Percentiles rank a stretch among this genome's conserved stretches.
These are phyloP conservation scores for Mycosphaerella sp. DNA, from an alignment of 2,329 filamentous ascomycete genomes.

Conservation along the genomic window DNA sequence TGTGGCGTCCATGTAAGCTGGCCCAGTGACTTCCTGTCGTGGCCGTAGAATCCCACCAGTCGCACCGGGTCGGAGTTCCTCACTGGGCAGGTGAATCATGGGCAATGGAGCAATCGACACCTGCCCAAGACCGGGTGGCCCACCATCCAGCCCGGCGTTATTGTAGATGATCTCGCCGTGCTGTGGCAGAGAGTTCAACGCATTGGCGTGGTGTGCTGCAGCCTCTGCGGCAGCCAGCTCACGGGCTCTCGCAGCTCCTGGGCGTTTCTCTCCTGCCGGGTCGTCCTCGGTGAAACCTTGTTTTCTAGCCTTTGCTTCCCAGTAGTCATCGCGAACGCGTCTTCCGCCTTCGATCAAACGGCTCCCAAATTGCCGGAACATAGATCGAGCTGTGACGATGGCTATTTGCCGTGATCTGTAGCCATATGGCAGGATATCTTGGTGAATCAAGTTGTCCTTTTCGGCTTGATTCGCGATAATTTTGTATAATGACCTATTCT, in stretches of 20 bases:
- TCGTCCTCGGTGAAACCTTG: conserved; percentile 98
- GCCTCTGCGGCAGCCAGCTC: conserved; percentile 70
- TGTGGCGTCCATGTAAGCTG: conserved; percentile 80
- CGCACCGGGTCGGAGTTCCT: conserved; percentile 68
- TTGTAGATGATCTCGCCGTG: conserved; percentile 78
- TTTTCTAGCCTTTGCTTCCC: conserved; percentile 94
- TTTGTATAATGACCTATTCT: conserved; percentile 93
- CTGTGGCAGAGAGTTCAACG: conserved; percentile 58
- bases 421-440: conserved; percentile 94
- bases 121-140: conserved; percentile 53
- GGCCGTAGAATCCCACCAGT: conserved; percentile 82
- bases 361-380: conserved; percentile 98
- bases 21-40: conserved; percentile 81
- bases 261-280: conserved; percentile 89
- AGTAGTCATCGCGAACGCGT: conserved; percentile 94
- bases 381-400: conserved; percentile 93
- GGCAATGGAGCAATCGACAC: conserved; percentile 67
- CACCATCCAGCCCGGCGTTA: conserved; percentile 43
- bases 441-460: conserved; percentile 91
- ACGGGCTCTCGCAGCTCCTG: conserved; percentile 80
- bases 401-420: conserved; percentile 98
- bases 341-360: conserved; percentile 84
- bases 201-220: conserved; percentile 53
- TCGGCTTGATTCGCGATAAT: conserved; percentile 95
- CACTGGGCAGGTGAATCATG: conserved; percentile 76